phyloP scores from a whole-genome alignment of 306 rosid species.

The Vachellia pachyceras region DNA sequence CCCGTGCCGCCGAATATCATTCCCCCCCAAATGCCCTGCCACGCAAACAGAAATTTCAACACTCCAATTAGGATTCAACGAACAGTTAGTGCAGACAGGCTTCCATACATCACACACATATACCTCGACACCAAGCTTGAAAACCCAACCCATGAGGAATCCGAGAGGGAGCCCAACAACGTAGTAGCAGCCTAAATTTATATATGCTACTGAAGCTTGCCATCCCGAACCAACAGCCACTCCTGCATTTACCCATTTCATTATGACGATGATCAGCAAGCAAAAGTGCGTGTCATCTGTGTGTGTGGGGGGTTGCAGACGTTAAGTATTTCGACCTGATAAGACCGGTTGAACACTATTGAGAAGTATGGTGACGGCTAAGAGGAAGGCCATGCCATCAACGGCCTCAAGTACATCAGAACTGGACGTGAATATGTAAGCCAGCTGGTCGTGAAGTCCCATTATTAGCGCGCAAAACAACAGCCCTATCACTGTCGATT shows the following conservation, averaged over 20 bases:
- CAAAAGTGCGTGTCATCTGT: background rate
- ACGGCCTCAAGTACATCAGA: constrained; percentile 55
- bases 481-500: constrained; percentile 56
- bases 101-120: background rate
- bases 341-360: constrained; percentile 74
- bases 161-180: constrained; percentile 59
- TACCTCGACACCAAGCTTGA: constrained; percentile 48
- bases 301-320: background rate
- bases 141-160: constrained; percentile 58
- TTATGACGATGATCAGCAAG: background rate
- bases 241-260: constrained; percentile 37
- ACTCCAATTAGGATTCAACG: background rate
- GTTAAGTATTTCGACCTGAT: constrained; percentile 51
- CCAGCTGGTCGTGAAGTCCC: constrained; percentile 48
- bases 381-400: constrained; percentile 49
- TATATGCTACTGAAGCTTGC: constrained; percentile 64
- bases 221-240: constrained; percentile 81
- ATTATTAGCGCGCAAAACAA: constrained; percentile 50
- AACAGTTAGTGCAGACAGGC: background rate
- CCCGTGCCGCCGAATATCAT: constrained; percentile 87
- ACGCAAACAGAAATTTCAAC: background rate
- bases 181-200: constrained; percentile 66
- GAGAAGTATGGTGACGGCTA: constrained; percentile 63
- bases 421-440: constrained; percentile 61
- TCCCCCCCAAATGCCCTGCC: constrained; percentile 81